phyloP scores from a whole-genome alignment of 208 protist genomes.

The Trypanosoma theileri region DNA sequence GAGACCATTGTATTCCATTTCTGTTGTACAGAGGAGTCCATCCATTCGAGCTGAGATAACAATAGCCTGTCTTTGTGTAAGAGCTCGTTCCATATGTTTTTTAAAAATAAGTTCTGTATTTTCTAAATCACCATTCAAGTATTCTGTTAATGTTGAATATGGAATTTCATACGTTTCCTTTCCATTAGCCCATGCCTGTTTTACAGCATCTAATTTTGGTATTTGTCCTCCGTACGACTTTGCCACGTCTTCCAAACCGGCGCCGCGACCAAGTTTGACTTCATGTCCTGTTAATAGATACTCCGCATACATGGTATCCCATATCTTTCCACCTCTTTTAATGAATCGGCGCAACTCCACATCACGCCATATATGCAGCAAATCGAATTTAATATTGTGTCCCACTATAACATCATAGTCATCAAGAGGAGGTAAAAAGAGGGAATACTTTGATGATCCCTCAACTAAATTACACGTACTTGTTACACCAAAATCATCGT shows the following conservation, averaged over 20 bases:
- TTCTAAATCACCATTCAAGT: constrained; percentile 88
- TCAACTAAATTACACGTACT: constrained; percentile 67
- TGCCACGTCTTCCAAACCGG: constrained; percentile 86
- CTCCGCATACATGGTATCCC: constrained; percentile 94
- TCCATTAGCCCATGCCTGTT: constrained; percentile 86
- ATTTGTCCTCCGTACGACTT: constrained; percentile 90
- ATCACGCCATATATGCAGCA: constrained; percentile 90
- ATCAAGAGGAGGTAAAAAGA: constrained; percentile 87
- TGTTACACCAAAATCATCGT: constrained; percentile 76
- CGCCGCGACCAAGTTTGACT: constrained; percentile 77
- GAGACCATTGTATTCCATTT: constrained; percentile 94
- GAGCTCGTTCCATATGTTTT: constrained; percentile 85
- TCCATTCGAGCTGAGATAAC: constrained; percentile 89
- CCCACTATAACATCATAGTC: constrained; percentile 92
- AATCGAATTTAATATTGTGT: constrained; percentile 94
- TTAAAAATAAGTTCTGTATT: constrained; percentile 93
- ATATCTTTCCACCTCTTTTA: constrained; percentile 82
- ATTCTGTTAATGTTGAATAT: constrained; percentile 79
- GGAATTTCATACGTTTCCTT: constrained; percentile 91
- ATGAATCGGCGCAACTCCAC: constrained; percentile 83
- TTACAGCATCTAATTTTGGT: constrained; percentile 88
- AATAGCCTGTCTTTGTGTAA: constrained; percentile 79
- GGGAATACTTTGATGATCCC: constrained; percentile 71
- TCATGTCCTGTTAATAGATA: constrained; percentile 90
- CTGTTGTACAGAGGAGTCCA: constrained; percentile 87